Base-by-base conservation (phyloP, 352 stramenopile species). In the Pythium sukuiense region DNA sequence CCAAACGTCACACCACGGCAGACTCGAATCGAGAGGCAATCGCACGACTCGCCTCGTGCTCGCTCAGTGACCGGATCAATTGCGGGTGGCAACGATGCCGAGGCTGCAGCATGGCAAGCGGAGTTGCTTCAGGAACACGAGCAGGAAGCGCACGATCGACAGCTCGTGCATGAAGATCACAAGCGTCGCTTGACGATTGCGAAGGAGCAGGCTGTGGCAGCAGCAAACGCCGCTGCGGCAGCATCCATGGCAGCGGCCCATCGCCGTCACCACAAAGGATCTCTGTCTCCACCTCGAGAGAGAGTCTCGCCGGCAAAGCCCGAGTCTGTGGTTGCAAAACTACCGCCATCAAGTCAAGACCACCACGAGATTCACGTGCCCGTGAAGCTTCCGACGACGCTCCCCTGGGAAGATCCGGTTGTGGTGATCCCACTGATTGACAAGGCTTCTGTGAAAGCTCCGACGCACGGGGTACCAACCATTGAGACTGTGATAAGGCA, bases 1-100 rank as follows among this genome's bases (percentile, higher is more conserved):
- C 83, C 81, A 0, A 63, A 81, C 20, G 59, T 88, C 1, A 20
- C 64, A 12, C 81, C 83, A 0, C 69, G 74, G 6, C 65, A 69
- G 1, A 76, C 68, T 18, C 69, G 65, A 1, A 32, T 89, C 1
- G 54, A 48, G 1, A 24, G 46, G 20, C n/a, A n/a, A n/a, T 13
- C n/a, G 2, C 26, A 45, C 2, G 5, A 11, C 0, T 12, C 11
- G 12, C 26, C 24, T 6, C 5, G 26, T 29, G 12, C 8, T 12
- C 35, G 39, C 46, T 61, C 48, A 0, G 18, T 56, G 6, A 26
- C 30, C 5, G 55, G 53, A n/a, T 52, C 56, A 6, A 1, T 33
- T 1, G 13, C 30, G 12, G 3, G 3, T 2, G 35, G 18, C 12
- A 5, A 70, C 3, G 56, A 73, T 20, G 55, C 65, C 30, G 60